phyloP scores from a whole-genome alignment of 2,329 filamentous ascomycete genomes.

The Penicillium sp. region DNA sequence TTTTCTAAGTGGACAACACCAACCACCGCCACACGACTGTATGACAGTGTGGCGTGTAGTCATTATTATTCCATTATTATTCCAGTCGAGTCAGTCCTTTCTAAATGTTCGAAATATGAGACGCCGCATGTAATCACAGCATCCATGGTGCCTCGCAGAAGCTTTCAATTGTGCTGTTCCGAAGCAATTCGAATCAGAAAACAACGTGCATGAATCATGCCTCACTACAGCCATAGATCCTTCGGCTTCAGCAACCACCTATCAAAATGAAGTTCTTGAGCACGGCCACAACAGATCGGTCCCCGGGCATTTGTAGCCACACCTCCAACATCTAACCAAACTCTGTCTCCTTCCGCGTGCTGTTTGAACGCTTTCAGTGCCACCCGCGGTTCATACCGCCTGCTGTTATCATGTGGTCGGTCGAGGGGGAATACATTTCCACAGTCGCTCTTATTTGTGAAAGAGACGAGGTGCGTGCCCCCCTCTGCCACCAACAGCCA shows the following conservation, averaged over 20 bases:
- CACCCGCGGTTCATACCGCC: constrained; percentile 9
- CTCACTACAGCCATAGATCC: neutral
- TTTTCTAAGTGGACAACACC: no score
- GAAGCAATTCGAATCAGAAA: neutral
- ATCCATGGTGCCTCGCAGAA: neutral
- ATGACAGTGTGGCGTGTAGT: neutral
- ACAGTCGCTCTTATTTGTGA: constrained; percentile 1
- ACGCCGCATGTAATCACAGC: neutral
- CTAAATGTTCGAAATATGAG: no score
- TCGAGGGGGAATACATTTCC: constrained; percentile 1
- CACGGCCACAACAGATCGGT: constrained; percentile 16
- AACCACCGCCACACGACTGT: neutral
- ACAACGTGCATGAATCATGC: no score
- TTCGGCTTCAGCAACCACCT: constrained; percentile 12
- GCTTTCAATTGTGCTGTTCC: neutral
- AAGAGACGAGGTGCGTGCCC: neutral
- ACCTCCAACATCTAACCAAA: neutral
- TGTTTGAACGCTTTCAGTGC: constrained; percentile 6
- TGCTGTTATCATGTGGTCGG: constrained; percentile 5
- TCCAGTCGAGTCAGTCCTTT: no score
- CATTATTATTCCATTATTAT: no score
- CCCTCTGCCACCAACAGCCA: neutral
- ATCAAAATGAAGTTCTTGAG: constrained; percentile 4
- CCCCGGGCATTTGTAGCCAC: constrained; percentile 1
- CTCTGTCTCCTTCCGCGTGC: neutral